These are phyloP conservation scores for Talaromyces albobiverticillius DNA, from an alignment of 2,329 filamentous ascomycete genomes.

Conservation along the genomic window DNA sequence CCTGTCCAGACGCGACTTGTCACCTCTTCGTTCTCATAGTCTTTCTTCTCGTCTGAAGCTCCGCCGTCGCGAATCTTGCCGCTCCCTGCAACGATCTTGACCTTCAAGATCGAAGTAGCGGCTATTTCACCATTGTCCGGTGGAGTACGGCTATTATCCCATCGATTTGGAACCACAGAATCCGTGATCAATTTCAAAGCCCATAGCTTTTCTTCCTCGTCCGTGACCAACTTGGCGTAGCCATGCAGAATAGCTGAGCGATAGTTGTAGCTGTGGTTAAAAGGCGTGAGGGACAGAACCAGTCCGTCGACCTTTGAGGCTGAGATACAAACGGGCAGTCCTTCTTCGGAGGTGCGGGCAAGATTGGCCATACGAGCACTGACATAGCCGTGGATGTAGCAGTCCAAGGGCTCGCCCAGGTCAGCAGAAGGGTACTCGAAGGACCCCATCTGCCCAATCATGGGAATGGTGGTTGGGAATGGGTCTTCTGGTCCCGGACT, in stretches of 20 bases:
- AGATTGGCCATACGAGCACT: constrained; percentile 73
- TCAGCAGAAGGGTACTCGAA: constrained; percentile 62
- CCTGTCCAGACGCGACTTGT: constrained; percentile 57
- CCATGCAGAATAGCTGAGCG: constrained; percentile 77
- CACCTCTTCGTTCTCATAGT: constrained; percentile 47
- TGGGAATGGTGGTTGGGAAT: constrained; percentile 75
- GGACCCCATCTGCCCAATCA: constrained; percentile 80
- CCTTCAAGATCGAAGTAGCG: constrained; percentile 68
- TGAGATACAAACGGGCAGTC: constrained; percentile 69
- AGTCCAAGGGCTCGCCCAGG: constrained; percentile 64
- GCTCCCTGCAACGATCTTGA: constrained; percentile 67
- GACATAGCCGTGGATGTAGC: constrained; percentile 84
- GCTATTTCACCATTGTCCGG: constrained; percentile 72
- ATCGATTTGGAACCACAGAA: constrained; percentile 66
- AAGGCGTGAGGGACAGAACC: constrained; percentile 74
- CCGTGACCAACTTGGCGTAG: constrained; percentile 64
- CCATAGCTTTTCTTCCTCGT: constrained; percentile 68
- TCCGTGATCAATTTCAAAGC: constrained; percentile 79
- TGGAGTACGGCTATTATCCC: constrained; percentile 66
- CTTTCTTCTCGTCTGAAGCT: constrained; percentile 60
- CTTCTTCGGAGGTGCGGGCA: constrained; percentile 46
- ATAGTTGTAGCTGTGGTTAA: constrained; percentile 83
- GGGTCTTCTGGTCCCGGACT: constrained; percentile 58
- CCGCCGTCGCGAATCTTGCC: constrained; percentile 69
- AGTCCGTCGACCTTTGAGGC: constrained; percentile 76